phyloP scores from a whole-genome alignment of 139 green algal genomes.

The Chlamydomonas schloesseri region DNA sequence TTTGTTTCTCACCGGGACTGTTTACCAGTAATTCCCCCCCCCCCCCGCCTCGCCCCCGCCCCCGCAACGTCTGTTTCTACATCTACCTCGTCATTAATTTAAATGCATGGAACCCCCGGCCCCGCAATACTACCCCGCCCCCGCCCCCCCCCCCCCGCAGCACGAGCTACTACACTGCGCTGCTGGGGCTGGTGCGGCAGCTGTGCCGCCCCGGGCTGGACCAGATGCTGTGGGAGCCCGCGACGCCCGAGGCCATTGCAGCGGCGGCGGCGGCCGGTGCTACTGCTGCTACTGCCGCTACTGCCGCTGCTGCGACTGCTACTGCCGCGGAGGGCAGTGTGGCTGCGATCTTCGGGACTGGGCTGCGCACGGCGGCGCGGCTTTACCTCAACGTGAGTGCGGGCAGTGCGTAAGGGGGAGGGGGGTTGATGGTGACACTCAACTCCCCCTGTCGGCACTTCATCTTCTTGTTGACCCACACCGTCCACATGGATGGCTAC shows the following conservation, averaged over 20 bases:
- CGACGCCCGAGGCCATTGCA: neutral
- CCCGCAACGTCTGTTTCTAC: no score
- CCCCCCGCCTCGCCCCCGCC: no score
- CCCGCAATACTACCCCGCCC: neutral
- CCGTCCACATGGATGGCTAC: no score
- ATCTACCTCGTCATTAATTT: no score
- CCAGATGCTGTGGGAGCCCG: slow-evolving; percentile 42
- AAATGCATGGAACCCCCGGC: neutral
- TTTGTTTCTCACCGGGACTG: no score
- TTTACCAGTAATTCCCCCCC: no score
- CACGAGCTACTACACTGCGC: slow-evolving; percentile 61
- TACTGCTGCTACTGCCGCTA: neutral
- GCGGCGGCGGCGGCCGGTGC: slow-evolving; percentile 7
- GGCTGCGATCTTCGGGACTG: neutral
- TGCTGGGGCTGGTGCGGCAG: slow-evolving; percentile 60
- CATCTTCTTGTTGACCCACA: no score
- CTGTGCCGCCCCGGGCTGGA: slow-evolving; percentile 51
- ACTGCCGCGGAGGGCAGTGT: neutral
- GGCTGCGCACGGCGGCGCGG: slow-evolving; percentile 5
- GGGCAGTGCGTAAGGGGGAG: no score
- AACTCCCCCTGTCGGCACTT: no score
- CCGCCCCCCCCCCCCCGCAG: neutral
- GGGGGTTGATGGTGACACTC: no score
- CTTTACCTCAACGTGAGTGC: slow-evolving; percentile 26
- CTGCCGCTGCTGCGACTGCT: neutral